Base-by-base conservation (phyloP, 1,284 basidiomycete species). In the Ustilago sp. region DNA sequence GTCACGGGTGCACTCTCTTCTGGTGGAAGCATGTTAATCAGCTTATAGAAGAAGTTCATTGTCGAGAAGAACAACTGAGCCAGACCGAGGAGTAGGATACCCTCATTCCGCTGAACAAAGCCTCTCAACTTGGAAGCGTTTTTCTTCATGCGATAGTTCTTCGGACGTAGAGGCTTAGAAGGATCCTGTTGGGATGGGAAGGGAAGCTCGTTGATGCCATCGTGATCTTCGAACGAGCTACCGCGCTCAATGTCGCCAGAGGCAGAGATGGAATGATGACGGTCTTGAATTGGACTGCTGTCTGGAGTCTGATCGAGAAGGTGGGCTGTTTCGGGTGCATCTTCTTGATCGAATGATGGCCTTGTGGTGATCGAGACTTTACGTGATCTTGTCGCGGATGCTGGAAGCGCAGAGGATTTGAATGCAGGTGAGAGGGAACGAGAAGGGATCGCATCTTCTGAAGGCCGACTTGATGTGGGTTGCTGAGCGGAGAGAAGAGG, bases 11-110 rank as follows among this genome's bases (percentile, higher is more conserved):
- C 35, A 35, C 62, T 65, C 23, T 70, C 66, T n/a, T 66, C 63
- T 9, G 89, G 88, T 70, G 91, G 90, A 12, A 91, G 86, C 34
- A 86, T 87, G 78, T 90, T 89, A 74, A 92, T 83, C 60, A 88
- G 88, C 86, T 92, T 92, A 64, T 91, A 91, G 23, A 88, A 87
- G 2, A 90, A 88, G 66, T 90, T 90, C 89, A 91, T 90, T 8
- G 74, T 77, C 17, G 62, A 73, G 58, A 76, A 80, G 62, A 80
- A 80, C 51, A 80, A 60, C 45, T 80, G 79, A 1, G 69, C 69
- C 2, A 73, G 31, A 2, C 62, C 72, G 8, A 80, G 57, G 28
- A 80, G 63, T 8, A 75, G 45, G 62, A 80, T 63, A 39, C 76
- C 76, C 41, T 74, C 63, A 45, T 80, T 80, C 28, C 73, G 63